Evolutionary conservation across 345 rosid species (phyloP), one percentile per base, ranked within the genome.

Genomic region (Mercurialis annua): DNA sequence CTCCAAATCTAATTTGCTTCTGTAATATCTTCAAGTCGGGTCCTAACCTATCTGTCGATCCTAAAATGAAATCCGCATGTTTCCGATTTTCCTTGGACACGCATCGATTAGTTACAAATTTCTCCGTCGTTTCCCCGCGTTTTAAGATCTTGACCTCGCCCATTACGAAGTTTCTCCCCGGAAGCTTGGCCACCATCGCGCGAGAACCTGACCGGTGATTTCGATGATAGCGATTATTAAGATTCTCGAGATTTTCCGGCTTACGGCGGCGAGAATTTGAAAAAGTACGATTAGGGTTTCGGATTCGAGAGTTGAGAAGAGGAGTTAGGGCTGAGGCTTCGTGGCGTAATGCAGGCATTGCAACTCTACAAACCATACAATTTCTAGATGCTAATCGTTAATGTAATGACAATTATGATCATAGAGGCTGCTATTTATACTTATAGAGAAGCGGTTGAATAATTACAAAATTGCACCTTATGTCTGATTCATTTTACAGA

Each of bases 91-190:
- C 64, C 61, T 27, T 24, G 30, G 40, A 18, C 27, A 0, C 59
- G 11, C 44, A 3, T 56, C 59, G 47, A n/a, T 55, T 55, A 23
- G n/a, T n/a, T n/a, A 23, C 48, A n/a, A 43, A 24, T 0, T 53
- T 17, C 52, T 46, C 59, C 47, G 78, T 67, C 5, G 82, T 8
- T 63, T 85, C 90, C 31, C 88, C 90, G 61, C 93, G 95, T 65
- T 80, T 86, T 67, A 85, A 68, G 77, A 87, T 85, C 86, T 76
- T 81, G 57, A 87, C 88, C 71, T 85, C 73, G 23, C 79, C 92
- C 83, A 82, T 78, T 15, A 79, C 84, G 12, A 80, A 81, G 69
- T 76, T 77, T 43, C 53, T 69, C 3, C 78, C 44, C 2, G 85
- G 82, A 61, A 67, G 50, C 59, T 57, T 76, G 6, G 62, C 73